Evolutionary conservation across 176 grass and related monocot genomes (phyloP).

Genomic region (barley (Hordeum vulgare)): DNA sequence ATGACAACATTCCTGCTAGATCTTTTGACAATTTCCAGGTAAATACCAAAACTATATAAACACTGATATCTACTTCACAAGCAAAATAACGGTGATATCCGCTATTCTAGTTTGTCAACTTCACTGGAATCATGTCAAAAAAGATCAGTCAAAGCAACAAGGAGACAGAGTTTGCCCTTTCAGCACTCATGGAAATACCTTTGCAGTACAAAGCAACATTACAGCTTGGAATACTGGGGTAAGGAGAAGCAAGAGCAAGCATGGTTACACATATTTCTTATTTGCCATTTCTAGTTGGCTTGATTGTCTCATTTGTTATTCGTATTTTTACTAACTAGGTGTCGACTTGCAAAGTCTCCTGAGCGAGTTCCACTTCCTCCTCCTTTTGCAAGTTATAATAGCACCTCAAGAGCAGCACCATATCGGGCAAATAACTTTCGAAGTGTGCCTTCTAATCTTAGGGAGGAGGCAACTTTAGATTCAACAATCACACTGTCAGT

Average conservation of each 20-base stretch:
- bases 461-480: slow-evolving; percentile 24
- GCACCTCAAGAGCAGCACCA: slow-evolving; percentile 23
- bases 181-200: slow-evolving; percentile 84
- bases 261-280: slow-evolving; percentile 11
- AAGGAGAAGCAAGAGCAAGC: slow-evolving; percentile 31
- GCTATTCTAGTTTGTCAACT: slow-evolving; percentile 74
- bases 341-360: slow-evolving; percentile 35
- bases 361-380: slow-evolving; percentile 77
- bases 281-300: background rate
- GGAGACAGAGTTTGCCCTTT: slow-evolving; percentile 80
- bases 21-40: slow-evolving; percentile 76
- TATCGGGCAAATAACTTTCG: slow-evolving; percentile 30
- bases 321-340: slow-evolving; percentile 39
- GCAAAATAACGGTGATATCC: background rate
- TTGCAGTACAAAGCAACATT: slow-evolving; percentile 76
- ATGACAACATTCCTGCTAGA: slow-evolving; percentile 69
- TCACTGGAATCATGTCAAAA: slow-evolving; percentile 77
- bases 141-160: slow-evolving; percentile 53
- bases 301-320: slow-evolving; percentile 14
- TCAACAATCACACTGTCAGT: slow-evolving; percentile 30
- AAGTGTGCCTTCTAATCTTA: slow-evolving; percentile 33
- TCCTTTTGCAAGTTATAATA: slow-evolving; percentile 43
- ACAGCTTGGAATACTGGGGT: slow-evolving; percentile 79
- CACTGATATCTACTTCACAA: background rate
- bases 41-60: background rate